Evolutionary conservation across 805 yeast genomes (phyloP).

Genomic region (Grigorovia humatica): DNA sequence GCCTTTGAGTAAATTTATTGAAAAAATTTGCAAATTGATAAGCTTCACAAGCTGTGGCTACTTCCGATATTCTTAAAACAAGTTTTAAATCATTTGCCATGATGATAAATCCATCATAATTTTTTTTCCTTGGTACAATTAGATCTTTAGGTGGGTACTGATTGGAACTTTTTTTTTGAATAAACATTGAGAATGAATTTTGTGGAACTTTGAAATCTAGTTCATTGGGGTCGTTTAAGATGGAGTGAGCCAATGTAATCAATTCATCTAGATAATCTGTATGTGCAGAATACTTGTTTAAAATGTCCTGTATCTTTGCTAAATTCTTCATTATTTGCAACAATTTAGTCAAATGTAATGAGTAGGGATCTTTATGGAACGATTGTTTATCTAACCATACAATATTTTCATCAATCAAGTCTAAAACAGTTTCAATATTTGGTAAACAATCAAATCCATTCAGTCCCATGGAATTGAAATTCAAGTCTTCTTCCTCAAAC

Average conservation of each 20-base stretch:
- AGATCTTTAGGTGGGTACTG: conserved; percentile 35
- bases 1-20: conserved; percentile 27
- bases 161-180: conserved; percentile 40
- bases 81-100: conserved; percentile 32
- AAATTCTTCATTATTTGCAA: conserved; percentile 26
- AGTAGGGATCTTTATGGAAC: neutral
- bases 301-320: conserved; percentile 19
- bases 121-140: conserved; percentile 23
- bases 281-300: conserved; percentile 9
- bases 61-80: conserved; percentile 27
- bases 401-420: conserved; percentile 27
- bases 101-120: conserved; percentile 18
- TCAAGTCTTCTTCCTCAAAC: conserved; percentile 68
- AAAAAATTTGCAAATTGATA: conserved; percentile 28
- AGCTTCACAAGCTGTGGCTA: conserved; percentile 24
- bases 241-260: conserved; percentile 5
- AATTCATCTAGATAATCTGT: conserved; percentile 9
- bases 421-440: conserved; percentile 12
- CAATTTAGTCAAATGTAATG: conserved; percentile 5
- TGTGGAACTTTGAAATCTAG: conserved; percentile 6
- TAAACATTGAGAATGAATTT: conserved; percentile 37
- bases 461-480: conserved; percentile 51
- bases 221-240: neutral
- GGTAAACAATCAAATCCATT: conserved; percentile 29
- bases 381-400: conserved; percentile 9